A percentile compares a stretch with the other conserved stretches of the same genome.
These are phyloP conservation scores for Cruciata laevipes DNA, from an alignment of 257 asterid genomes.

Conservation along the genomic window DNA sequence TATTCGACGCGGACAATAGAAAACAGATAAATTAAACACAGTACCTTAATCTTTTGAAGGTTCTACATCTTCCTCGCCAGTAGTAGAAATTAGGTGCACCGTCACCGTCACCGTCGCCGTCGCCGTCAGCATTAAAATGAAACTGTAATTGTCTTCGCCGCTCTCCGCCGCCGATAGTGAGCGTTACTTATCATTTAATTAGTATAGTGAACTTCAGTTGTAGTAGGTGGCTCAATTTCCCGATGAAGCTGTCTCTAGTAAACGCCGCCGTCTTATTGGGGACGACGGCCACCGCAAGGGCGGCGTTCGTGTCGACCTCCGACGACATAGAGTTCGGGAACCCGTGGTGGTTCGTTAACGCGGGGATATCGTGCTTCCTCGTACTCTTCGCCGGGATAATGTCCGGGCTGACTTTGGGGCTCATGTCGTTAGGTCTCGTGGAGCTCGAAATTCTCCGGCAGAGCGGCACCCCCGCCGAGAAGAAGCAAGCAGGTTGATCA, in stretches of 20 bases:
- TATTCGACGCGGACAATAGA: not conserved
- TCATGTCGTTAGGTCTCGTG: constrained; percentile 90
- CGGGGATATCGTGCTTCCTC: constrained; percentile 83
- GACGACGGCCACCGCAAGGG: constrained; percentile 29
- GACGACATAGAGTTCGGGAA: constrained; percentile 77
- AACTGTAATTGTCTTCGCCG: not conserved
- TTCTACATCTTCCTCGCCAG: not conserved
- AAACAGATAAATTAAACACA: no score
- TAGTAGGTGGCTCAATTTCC: not conserved
- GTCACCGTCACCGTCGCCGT: not conserved
- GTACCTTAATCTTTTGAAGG: not conserved
- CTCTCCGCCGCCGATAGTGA: not conserved
- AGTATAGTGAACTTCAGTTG: not conserved
- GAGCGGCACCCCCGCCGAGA: constrained; percentile 63
- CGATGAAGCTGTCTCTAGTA: constrained; percentile 30
- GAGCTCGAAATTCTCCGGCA: constrained; percentile 89
- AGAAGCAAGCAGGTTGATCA: constrained; percentile 69
- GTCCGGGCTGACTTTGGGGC: constrained; percentile 89
- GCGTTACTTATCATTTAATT: no score
- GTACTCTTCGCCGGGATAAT: constrained; percentile 92
- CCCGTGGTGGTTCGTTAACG: constrained; percentile 87
- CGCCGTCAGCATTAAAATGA: not conserved
- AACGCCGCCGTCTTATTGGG: constrained; percentile 38
- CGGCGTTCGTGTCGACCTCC: constrained; percentile 49
- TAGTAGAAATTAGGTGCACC: not conserved